These are phyloP conservation scores for Dactylellina cionopaga DNA, from an alignment of 2,329 filamentous ascomycete genomes.

Conservation along the genomic window DNA sequence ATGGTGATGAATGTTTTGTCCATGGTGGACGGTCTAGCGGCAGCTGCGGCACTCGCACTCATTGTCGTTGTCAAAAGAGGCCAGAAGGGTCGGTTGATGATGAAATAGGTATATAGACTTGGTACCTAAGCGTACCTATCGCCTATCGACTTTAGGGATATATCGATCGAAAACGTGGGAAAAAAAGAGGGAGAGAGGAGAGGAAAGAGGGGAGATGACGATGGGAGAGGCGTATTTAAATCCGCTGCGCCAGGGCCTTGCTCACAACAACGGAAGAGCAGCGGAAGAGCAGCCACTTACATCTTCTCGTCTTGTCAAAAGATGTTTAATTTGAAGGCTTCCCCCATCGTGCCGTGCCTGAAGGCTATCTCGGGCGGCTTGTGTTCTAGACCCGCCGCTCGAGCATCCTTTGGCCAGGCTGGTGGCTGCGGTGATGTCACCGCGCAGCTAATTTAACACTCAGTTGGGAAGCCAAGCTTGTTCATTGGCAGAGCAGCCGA, in stretches of 20 bases:
- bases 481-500: constrained; percentile 27
- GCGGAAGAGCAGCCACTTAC: constrained; percentile 22
- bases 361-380: constrained; percentile 12
- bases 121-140: no score
- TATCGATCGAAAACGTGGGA: neutral
- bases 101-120: no score
- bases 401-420: constrained; percentile 8
- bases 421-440: constrained; percentile 42
- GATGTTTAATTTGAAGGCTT: constrained; percentile 18
- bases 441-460: constrained; percentile 16
- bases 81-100: no score
- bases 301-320: constrained; percentile 1
- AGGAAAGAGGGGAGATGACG: constrained; percentile 12
- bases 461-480: constrained; percentile 37
- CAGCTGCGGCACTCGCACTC: neutral
- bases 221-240: constrained; percentile 22
- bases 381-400: constrained; percentile 45
- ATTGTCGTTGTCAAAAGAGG: neutral
- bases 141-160: no score
- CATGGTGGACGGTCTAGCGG: constrained; percentile 64
- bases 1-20: constrained; percentile 92
- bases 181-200: neutral
- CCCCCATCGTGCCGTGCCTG: constrained; percentile 32
- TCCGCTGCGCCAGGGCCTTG: neutral
- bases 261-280: neutral